phyloP scores from a whole-genome alignment of 306 rosid genomes.

The Comarum palustre region DNA sequence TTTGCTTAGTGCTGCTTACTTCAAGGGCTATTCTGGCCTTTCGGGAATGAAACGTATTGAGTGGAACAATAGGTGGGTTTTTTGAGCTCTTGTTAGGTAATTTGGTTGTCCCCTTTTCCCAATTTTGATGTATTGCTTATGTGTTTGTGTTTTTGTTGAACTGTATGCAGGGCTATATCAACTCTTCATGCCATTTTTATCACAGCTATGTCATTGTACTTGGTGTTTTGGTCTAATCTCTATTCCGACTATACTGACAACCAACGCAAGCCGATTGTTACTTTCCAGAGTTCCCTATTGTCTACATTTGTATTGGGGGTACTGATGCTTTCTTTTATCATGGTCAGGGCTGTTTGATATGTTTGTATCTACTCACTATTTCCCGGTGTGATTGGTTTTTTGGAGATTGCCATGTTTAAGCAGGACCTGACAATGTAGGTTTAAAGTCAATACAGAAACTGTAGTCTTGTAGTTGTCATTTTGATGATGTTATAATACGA shows the following conservation, averaged over 20 bases:
- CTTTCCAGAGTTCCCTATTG: slow-evolving; percentile 48
- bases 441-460: background rate
- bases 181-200: slow-evolving; percentile 83
- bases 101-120: slow-evolving; percentile 9
- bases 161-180: slow-evolving; percentile 68
- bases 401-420: background rate
- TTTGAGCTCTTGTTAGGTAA: slow-evolving; percentile 14
- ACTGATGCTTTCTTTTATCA: slow-evolving; percentile 24
- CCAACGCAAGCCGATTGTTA: slow-evolving; percentile 39
- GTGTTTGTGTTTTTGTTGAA: background rate
- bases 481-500: background rate
- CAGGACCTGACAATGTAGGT: background rate
- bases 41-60: slow-evolving; percentile 63
- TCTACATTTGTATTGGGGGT: slow-evolving; percentile 82
- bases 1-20: slow-evolving; percentile 58
- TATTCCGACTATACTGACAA: slow-evolving; percentile 70
- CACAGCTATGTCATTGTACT: slow-evolving; percentile 67
- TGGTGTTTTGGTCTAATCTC: slow-evolving; percentile 77
- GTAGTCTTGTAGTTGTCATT: background rate
- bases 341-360: background rate
- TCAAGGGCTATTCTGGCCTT: slow-evolving; percentile 82
- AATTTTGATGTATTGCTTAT: slow-evolving; percentile 17
- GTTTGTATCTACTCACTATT: background rate
- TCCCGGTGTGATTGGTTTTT: background rate
- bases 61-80: slow-evolving; percentile 82